Base-by-base conservation (phyloP, 2,329 filamentous ascomycete genomes). In the Paecilomyces sp. region DNA sequence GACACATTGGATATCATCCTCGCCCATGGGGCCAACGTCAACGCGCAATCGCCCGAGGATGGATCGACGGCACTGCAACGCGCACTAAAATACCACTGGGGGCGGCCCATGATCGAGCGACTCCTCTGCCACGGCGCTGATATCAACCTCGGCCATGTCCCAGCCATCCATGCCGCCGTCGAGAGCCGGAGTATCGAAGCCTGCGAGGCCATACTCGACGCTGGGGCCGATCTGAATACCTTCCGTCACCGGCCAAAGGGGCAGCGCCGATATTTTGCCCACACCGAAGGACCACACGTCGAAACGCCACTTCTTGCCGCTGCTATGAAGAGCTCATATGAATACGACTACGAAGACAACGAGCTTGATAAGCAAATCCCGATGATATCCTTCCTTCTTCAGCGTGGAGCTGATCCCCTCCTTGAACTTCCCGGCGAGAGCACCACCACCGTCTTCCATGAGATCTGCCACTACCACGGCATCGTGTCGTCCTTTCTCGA, bases 11-110 rank as follows among this genome's bases (percentile, higher is more conserved):
- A 41, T 24, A 57, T 53, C 3, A 51, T 65, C 33, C 60, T 65
- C 8, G 61, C 65, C 51, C 61, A 51, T 11, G 64, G 64, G 3
- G 63, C 64, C 12, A 57, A 65, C 25, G 61, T 63, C 9, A 65
- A 66, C 31, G 57, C 63, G n/a, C 8, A 33, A 33, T 33, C 63
- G 24, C 60, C 61, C 4, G 41, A 57, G 22, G 61, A 60, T 61
- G 63, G 64, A 8, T 62, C 34, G 30, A 61, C 63, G 4, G 57
- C 63, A 13, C 57, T 65, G 34, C 57, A 59, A 12, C 57, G 63
- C 57, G 62, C 61, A 3, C 33, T 58, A 22, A 58, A 65, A 24
- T 56, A 61, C 22, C 34, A 36, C 1, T 22, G 61, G 24, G 31
- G 31, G 9, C 31, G 31, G 31, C 31, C 31, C 31, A 28, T 66